Evolutionary conservation across 2,329 filamentous ascomycete genomes (phyloP), one percentile per base, ranked within the genome.

Genomic region (Colletotrichum sansevieriae): DNA sequence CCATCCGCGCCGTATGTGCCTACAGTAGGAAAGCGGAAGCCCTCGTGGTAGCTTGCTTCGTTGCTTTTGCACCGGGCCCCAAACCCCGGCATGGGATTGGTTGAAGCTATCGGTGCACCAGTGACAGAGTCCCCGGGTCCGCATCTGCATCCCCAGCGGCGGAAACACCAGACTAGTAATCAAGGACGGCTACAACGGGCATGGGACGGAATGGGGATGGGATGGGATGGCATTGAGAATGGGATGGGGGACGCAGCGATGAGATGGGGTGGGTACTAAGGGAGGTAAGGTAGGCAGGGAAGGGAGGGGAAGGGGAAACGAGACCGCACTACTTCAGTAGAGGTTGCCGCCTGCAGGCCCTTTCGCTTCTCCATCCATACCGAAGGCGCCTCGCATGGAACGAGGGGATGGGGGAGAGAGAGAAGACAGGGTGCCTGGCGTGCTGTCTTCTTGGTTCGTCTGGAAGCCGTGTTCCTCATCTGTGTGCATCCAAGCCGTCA

Each of bases 121-220:
- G 54, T 51, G 63, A 65, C 63, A 22, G 22, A 22, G 22, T 22
- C 22, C 22, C 22, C 3, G 22, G 22, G 22, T 22, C 22, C 22
- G 22, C 22, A 22, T 22, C 22, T 22, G 22, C 22, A 22, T 22
- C 22, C 22, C 22, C 22, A 22, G 22, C 22, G 3, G 22, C 22
- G 22, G 22, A 22, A 22, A 22, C 2, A 22, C 22, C 22, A 22
- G 22, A 22, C 22, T 2, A 22, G 22, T 22, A 2, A 3, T 22
- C 22, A 22, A 22, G 22, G 22, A 22, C 25, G 55, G 43, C 55
- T 60, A 47, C 65, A 49, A 65, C 61, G 65, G 65, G 62, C 55
- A 68, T 65, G 55, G 65, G 49, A 65, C 65, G 65, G 59, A 65
- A 64, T 49, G 54, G 60, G 65, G 46, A 68, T 68, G 58, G 64